Conservation (phyloP, 2,329 filamentous ascomycete genomes). For the Monosporascus sp. region DNA sequence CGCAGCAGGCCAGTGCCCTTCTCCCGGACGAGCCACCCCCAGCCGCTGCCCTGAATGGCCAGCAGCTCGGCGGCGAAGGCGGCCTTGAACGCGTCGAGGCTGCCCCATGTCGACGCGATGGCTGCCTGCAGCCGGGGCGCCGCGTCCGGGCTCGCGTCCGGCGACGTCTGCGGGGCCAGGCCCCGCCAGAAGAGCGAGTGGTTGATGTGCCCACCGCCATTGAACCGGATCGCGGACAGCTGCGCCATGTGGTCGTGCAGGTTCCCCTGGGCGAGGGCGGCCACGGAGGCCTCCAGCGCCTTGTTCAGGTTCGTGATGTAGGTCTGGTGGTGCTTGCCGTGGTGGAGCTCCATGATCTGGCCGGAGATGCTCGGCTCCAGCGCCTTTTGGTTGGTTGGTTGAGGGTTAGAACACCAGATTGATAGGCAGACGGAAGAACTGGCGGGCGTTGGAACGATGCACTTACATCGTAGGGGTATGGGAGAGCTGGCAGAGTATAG, state of each 20-base stretch:
- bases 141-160: conserved; percentile 49
- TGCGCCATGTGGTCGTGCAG: conserved; percentile 57
- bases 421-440: background rate
- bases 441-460: background rate
- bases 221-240: conserved; percentile 72
- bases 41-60: conserved; percentile 76
- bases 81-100: conserved; percentile 58
- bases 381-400: conserved; percentile 40
- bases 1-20: conserved; percentile 54
- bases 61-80: conserved; percentile 64
- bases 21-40: conserved; percentile 79
- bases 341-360: conserved; percentile 78
- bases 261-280: conserved; percentile 50
- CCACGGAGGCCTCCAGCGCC: conserved; percentile 54
- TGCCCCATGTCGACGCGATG: conserved; percentile 64
- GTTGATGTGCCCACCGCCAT: conserved; percentile 90
- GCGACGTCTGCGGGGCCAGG: conserved; percentile 56
- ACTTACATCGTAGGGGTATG: conserved; percentile 68
- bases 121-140: conserved; percentile 56
- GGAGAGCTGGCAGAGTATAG: conserved; percentile 60
- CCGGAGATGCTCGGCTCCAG: conserved; percentile 69
- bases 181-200: conserved; percentile 92
- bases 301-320: conserved; percentile 74
- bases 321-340: conserved; percentile 73
- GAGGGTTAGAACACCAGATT: no score